Evolutionary conservation across 768 basidiomycete genomes (phyloP), one percentile per base, ranked within the genome.

Genomic region (Mycena polygramma): DNA sequence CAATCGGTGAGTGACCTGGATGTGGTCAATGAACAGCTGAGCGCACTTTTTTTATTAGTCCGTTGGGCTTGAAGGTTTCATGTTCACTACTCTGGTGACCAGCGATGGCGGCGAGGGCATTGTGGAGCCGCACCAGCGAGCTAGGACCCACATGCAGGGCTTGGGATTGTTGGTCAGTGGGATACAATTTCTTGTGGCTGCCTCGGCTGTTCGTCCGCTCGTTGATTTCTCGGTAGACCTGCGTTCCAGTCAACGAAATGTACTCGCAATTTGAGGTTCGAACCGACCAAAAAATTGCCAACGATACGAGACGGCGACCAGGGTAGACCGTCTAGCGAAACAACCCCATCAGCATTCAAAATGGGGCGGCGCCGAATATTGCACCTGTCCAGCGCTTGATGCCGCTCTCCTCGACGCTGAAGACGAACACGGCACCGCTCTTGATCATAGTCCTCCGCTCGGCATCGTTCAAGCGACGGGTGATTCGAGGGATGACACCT

Each of bases 221-320:
- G 70, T 88, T 90, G 68, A 94, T 91, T 77, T 95, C 92, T 49
- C 93, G 90, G 80, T 96, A 96, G 24, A 94, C 90, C 93, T 94
- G 63, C n/a, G 45, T 15, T 46, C 45, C 30, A 30, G 30, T 30
- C 30, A 30, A 30, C 3, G 30, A 30, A 30, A 46, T 17, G 41
- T 46, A 20, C 17, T 41, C 7, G 17, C 15, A 13, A 48, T 8
- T 36, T n/a, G 24, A 43, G n/a, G 49, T 43, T 49, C 20, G 43
- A 48, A 70, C 89, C 72, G 75, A 95, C 93, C 75, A 96, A 82
- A 79, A 94, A 95, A 79, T 95, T 95, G 69, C 92, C 92, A 26
- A 94, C 89, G 72, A 95, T 95, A 10, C 94, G 87, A 69, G 92
- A 94, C 0, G 94, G 94, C 22, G 91, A 93, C 94, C 94, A 96